These are phyloP conservation scores for Penicillium pancosmium DNA, from an alignment of 495 filamentous ascomycete species.

Conservation along the genomic window DNA sequence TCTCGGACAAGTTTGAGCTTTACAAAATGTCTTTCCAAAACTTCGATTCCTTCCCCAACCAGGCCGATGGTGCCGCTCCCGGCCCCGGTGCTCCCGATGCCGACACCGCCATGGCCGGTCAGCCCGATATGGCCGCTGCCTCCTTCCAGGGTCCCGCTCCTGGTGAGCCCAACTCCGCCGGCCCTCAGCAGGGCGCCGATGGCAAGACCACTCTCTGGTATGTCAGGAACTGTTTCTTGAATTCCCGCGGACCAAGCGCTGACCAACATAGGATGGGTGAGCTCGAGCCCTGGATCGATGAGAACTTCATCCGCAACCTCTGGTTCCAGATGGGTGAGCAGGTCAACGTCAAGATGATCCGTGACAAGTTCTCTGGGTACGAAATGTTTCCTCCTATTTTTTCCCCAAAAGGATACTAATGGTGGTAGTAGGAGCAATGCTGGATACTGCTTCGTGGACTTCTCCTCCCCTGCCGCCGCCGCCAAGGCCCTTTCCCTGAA, in stretches of 20 bases:
- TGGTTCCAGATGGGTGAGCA: conserved; percentile 89
- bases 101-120: conserved; percentile 53
- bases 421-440: conserved; percentile 78
- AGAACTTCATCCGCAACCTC: conserved; percentile 94
- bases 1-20: conserved; percentile 33
- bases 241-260: neutral
- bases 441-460: conserved; percentile 99
- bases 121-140: conserved; percentile 57
- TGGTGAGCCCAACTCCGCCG: conserved; percentile 55
- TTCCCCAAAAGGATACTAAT: conserved; percentile 43
- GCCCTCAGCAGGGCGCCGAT: conserved; percentile 60
- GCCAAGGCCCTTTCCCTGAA: conserved; percentile 88
- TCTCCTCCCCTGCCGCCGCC: conserved; percentile 78
- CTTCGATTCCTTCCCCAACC: conserved; percentile 59
- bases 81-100: conserved; percentile 55
- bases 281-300: conserved; percentile 98
- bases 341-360: conserved; percentile 99
- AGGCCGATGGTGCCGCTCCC: conserved; percentile 56
- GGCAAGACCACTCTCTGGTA: conserved; percentile 85
- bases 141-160: conserved; percentile 57
- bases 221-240: conserved; percentile 21
- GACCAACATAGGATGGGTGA: conserved; percentile 87
- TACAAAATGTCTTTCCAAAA: conserved; percentile 61
- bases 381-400: conserved; percentile 26
- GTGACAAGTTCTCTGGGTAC: conserved; percentile 98